phyloP scores from a whole-genome alignment of 2,329 filamentous ascomycete species.

The Magnaporthiopsis incrustans region DNA sequence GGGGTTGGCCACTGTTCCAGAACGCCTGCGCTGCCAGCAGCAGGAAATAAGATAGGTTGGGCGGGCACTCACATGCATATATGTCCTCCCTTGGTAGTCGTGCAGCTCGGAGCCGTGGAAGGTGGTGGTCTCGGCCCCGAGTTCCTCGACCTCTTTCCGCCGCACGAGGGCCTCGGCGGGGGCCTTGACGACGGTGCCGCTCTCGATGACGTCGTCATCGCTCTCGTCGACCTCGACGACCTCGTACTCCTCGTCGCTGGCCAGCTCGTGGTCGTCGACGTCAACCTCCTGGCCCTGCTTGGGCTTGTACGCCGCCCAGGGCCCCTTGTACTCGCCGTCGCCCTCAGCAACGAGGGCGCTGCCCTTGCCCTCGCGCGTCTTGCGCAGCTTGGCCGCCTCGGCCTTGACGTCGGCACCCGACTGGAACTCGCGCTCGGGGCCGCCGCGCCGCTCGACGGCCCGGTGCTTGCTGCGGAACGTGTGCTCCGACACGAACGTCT shows the following conservation, averaged over 20 bases:
- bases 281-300: slow-evolving; percentile 41
- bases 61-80: slow-evolving; percentile 26
- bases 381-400: slow-evolving; percentile 56
- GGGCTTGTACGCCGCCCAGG: slow-evolving; percentile 75
- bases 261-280: slow-evolving; percentile 66
- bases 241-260: slow-evolving; percentile 71
- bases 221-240: slow-evolving; percentile 69
- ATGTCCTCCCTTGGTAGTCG: slow-evolving; percentile 93
- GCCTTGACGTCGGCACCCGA: slow-evolving; percentile 57
- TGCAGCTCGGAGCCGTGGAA: slow-evolving; percentile 79
- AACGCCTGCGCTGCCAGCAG: not conserved
- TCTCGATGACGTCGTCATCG: slow-evolving; percentile 59
- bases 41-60: not conserved
- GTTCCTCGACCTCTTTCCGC: slow-evolving; percentile 49
- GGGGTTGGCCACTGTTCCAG: not conserved
- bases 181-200: slow-evolving; percentile 52
- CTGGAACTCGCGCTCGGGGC: slow-evolving; percentile 47
- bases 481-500: slow-evolving; percentile 83
- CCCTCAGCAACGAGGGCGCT: slow-evolving; percentile 79
- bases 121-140: slow-evolving; percentile 69
- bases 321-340: slow-evolving; percentile 80
- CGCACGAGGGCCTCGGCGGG: slow-evolving; percentile 45
- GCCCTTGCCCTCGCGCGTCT: slow-evolving; percentile 79
- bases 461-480: slow-evolving; percentile 84
- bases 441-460: slow-evolving; percentile 63